Percentiles rank a stretch among this genome's conserved stretches.
phyloP scores from a whole-genome alignment of 164 flowering plant genomes.

The Vitis riparia region DNA sequence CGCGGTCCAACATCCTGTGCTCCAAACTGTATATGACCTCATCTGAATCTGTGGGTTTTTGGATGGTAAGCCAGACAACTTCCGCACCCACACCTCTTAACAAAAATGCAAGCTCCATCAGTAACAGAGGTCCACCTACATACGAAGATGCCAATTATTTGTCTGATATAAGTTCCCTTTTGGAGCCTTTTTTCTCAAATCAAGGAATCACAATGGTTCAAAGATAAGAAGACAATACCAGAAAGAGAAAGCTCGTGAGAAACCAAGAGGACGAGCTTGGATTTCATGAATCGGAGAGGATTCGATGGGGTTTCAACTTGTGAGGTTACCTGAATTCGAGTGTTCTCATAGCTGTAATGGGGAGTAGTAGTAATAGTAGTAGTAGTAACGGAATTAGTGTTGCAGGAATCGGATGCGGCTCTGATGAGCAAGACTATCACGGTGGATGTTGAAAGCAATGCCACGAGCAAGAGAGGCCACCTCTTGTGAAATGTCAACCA shows the following conservation, averaged over 20 bases:
- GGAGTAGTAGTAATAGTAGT: not conserved
- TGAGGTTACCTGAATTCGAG: constrained; percentile 10
- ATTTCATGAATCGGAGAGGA: constrained; percentile 77
- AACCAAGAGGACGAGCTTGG: constrained; percentile 77
- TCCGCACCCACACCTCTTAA: constrained; percentile 76
- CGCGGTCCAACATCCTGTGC: constrained; percentile 70
- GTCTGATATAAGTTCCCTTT: too few species aligned
- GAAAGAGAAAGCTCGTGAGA: constrained; percentile 90
- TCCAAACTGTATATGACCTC: constrained; percentile 76
- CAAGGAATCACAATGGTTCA: not conserved
- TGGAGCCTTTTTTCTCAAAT: not conserved
- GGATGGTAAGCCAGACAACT: constrained; percentile 85
- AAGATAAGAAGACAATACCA: constrained; percentile 35
- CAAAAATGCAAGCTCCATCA: constrained; percentile 96
- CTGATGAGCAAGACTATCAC: constrained; percentile 44
- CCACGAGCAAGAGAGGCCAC: constrained; percentile 46
- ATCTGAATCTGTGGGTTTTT: constrained; percentile 59
- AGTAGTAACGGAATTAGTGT: not conserved
- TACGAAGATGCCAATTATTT: too few species aligned
- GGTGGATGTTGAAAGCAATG: constrained; percentile 50
- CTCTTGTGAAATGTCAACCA: constrained; percentile 48
- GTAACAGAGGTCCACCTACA: constrained; percentile 84
- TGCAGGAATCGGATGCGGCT: constrained; percentile 52
- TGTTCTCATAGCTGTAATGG: constrained; percentile 2
- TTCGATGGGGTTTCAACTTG: constrained; percentile 13